A percentile compares a stretch with the other conserved stretches of the same genome.
Conservation (phyloP, 2,329 filamentous ascomycete species). For the Fusarium sp. region DNA sequence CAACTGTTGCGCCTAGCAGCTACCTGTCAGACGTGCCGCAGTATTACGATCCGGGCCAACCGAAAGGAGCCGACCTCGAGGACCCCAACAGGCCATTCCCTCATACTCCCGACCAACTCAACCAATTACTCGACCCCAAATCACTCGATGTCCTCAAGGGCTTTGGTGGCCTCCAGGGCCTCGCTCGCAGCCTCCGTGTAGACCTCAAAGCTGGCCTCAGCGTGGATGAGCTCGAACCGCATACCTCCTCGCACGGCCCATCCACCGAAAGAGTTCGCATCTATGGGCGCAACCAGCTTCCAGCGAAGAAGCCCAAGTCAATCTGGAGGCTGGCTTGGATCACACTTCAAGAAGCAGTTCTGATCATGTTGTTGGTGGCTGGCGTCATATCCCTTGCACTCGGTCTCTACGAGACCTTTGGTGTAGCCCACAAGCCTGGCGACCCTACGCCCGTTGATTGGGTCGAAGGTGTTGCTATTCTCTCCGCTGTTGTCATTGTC, state of each 20-base stretch:
- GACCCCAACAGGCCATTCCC: conserved; percentile 10
- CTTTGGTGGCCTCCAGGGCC: conserved; percentile 77
- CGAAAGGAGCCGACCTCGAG: conserved; percentile 6
- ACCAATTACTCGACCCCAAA: conserved; percentile 83
- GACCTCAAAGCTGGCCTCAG: conserved; percentile 76
- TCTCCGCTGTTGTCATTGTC: conserved; percentile 74
- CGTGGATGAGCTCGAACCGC: conserved; percentile 69
- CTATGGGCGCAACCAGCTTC: conserved; percentile 20
- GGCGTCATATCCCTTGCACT: conserved; percentile 76
- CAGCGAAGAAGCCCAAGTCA: conserved; percentile 23
- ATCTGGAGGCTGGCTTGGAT: conserved; percentile 28
- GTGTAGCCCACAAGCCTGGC: conserved; percentile 56
- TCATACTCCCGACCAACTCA: conserved; percentile 60
- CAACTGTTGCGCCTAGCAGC: conserved; percentile 33
- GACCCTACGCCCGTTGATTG: conserved; percentile 66
- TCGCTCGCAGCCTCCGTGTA: conserved; percentile 79
- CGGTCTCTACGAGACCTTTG: conserved; percentile 77
- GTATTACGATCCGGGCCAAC: conserved; percentile 3
- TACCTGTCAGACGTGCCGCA: conserved; percentile 18
- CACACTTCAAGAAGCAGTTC: conserved; percentile 57
- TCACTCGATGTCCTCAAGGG: conserved; percentile 79
- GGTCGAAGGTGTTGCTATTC: conserved; percentile 78
- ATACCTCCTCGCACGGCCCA: conserved; percentile 46
- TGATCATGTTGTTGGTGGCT: conserved; percentile 76
- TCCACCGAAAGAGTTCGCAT: conserved; percentile 9